Evolutionary conservation across 805 yeast species (phyloP).

Genomic region (Middelhovenomyces tepae): DNA sequence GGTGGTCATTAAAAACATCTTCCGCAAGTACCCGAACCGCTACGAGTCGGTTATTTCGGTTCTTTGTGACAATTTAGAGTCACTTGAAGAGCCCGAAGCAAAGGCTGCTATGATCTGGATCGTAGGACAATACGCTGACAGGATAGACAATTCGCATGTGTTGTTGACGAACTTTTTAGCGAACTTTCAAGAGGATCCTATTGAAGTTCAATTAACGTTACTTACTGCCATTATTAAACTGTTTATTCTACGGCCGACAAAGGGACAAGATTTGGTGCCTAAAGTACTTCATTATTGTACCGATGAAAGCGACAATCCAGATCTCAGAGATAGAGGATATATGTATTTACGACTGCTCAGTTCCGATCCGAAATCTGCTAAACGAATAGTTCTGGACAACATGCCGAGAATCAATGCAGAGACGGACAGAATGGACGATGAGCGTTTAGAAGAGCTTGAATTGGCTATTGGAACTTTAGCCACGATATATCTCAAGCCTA

Average conservation of each 20-base stretch:
- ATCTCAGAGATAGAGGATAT: conserved; percentile 74
- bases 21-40: conserved; percentile 62
- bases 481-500: conserved; percentile 76
- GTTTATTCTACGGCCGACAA: conserved; percentile 48
- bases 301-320: conserved; percentile 72
- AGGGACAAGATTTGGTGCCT: conserved; percentile 49
- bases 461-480: conserved; percentile 75
- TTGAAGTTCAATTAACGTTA: conserved; percentile 65
- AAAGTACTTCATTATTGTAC: conserved; percentile 57
- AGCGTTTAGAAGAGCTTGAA: conserved; percentile 70
- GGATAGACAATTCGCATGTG: conserved; percentile 35
- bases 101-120: conserved; percentile 78
- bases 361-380: conserved; percentile 35
- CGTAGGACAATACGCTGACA: conserved; percentile 57
- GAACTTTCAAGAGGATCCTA: conserved; percentile 51
- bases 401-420: conserved; percentile 60
- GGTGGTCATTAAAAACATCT: conserved; percentile 64
- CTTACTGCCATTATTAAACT: conserved; percentile 68
- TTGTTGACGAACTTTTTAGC: conserved; percentile 36
- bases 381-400: conserved; percentile 36
- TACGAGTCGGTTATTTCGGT: conserved; percentile 38
- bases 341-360: conserved; percentile 80
- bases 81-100: conserved; percentile 69
- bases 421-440: conserved; percentile 60
- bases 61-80: conserved; percentile 37